Evolutionary conservation across 768 basidiomycete species (phyloP), one percentile per base, ranked within the genome.

Genomic region (Boletus vermiculosoides): DNA sequence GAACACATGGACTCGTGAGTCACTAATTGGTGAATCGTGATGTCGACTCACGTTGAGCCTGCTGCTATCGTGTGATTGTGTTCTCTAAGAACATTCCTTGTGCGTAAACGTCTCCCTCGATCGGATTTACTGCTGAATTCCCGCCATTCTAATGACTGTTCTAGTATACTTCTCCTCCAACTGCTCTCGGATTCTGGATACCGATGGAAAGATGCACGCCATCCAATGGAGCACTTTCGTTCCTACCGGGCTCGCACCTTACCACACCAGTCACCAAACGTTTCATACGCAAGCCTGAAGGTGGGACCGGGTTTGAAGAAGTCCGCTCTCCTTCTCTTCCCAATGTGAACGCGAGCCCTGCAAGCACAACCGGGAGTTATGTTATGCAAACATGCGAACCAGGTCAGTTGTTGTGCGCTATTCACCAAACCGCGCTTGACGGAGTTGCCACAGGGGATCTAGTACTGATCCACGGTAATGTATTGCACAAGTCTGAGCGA

Each of bases 181-280:
- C 85, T 10, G 97, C 97, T 0, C 81, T 98, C 22, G 97, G 97
- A 2, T 92, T 95, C 69, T 99, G 97, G 97, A 90, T 98, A 56
- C 92, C 96, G 0, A 76, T 99, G 37, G 96, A 98, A 70, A 80
- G 83, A 56, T 97, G 94, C 71, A 94, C 94, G 6, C 67, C 80
- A 2, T 73, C 75, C 44, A 95, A 95, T 64, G 94, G 94, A 10
- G 92, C 93, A 9, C 80, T 94, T 7, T 91, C 88, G 5, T 96
- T 95, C 73, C 77, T 92, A 3, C 94, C 95, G 0, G 94, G 95
- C 22, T 95, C 94, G 1, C 97, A 99, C 71, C 79, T 88, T 33
- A 81, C 78, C 0, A 77, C 83, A 2, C 82, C 85, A 1, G 84
- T 95, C 46, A 81, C 85, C 7, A 90, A 92, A 65, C 89, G 97